Evolutionary conservation across 352 stramenopile species (phyloP).

Genomic region (Poterioochromonas sp.): DNA sequence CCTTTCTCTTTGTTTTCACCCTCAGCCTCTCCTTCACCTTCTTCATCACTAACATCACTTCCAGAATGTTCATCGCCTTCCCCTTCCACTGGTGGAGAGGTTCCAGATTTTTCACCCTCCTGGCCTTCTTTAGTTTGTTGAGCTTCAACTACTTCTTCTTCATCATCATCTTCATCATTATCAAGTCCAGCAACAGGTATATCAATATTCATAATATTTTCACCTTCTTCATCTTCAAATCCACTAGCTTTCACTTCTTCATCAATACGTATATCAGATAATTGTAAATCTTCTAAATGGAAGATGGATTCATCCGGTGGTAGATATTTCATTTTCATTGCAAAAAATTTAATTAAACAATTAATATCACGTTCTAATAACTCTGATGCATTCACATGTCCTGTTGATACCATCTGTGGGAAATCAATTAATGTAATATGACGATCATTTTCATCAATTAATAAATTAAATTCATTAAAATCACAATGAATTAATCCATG

Average conservation of each 20-base stretch:
- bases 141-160: constrained; percentile 44
- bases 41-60: constrained; percentile 22
- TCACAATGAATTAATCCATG: constrained; percentile 98
- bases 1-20: neutral
- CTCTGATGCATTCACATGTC: constrained; percentile 92
- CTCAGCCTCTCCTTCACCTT: constrained; percentile 36
- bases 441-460: constrained; percentile 71
- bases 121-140: constrained; percentile 48
- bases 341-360: constrained; percentile 90
- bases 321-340: constrained; percentile 60
- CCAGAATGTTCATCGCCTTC: constrained; percentile 38
- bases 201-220: constrained; percentile 31
- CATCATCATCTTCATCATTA: constrained; percentile 43
- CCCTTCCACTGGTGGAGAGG: constrained; percentile 26
- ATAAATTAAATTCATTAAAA: constrained; percentile 99
- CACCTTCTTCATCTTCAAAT: constrained; percentile 39
- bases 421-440: constrained; percentile 99
- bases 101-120: constrained; percentile 41
- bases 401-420: constrained; percentile 98
- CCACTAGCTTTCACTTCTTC: constrained; percentile 52
- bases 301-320: constrained; percentile 38
- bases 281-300: constrained; percentile 37
- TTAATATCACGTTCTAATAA: constrained; percentile 87
- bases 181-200: constrained; percentile 48
- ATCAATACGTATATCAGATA: constrained; percentile 34